phyloP scores from a whole-genome alignment of 768 basidiomycete genomes.

The Mycena indigotica region DNA sequence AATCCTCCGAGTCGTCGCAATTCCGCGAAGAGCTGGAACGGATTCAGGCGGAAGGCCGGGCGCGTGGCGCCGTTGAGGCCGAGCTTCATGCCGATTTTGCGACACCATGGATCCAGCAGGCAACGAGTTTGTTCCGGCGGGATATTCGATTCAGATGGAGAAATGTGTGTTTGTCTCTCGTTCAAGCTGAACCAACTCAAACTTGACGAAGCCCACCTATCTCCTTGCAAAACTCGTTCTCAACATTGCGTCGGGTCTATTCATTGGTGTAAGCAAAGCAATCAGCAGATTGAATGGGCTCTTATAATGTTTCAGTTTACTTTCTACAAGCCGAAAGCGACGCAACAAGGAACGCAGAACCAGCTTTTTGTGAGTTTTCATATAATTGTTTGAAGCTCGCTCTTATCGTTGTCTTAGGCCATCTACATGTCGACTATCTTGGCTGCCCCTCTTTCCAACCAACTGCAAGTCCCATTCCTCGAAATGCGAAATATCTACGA shows the following conservation, averaged over 20 bases:
- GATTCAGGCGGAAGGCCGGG: constrained; percentile 53
- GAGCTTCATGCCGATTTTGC: constrained; percentile 50
- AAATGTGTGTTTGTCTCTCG: constrained; percentile 25
- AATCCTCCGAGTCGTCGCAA: constrained; percentile 46
- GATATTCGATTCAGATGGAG: constrained; percentile 54
- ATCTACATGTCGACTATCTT: constrained; percentile 60
- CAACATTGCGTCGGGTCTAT: constrained; percentile 55
- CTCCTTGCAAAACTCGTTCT: constrained; percentile 59
- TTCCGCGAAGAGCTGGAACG: constrained; percentile 42
- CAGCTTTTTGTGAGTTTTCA: constrained; percentile 58
- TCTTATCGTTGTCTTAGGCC: constrained; percentile 33
- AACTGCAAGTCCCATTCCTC: constrained; percentile 65
- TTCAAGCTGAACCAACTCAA: neutral
- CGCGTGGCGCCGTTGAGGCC: constrained; percentile 39
- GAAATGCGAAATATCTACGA: constrained; percentile 63
- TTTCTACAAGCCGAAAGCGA: constrained; percentile 58
- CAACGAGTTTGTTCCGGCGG: constrained; percentile 45
- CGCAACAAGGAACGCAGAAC: constrained; percentile 62
- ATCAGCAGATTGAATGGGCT: neutral
- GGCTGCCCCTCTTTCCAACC: constrained; percentile 58
- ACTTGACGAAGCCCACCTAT: constrained; percentile 47
- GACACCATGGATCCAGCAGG: constrained; percentile 55
- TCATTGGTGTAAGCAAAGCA: constrained; percentile 41
- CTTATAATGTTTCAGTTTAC: constrained; percentile 42
- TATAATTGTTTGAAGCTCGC: constrained; percentile 14